Evolutionary conservation across 2,329 filamentous ascomycete species (phyloP), one percentile per base, ranked within the genome.

Genomic region (Alternaria atra): DNA sequence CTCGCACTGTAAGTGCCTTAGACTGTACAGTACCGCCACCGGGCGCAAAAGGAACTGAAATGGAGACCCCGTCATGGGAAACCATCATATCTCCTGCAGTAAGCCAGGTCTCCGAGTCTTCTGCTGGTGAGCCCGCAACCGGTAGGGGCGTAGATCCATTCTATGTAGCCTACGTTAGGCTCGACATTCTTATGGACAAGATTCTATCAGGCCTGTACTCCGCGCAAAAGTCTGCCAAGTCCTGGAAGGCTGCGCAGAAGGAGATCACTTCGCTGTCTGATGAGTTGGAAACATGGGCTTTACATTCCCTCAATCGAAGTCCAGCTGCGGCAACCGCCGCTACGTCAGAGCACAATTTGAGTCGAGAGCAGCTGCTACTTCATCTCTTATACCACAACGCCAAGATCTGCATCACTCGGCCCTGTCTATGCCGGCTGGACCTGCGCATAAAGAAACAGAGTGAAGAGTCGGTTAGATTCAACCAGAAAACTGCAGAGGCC

Each of bases 391-490:
- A 77, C 50, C 72, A 72, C 47, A 78, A 72, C 43, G 67, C 72
- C 2, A 74, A 70, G 35, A 74, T 80, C 2, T 71, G 80, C 20
- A 77, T 78, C 29, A 77, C 71, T 15, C 75, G 77, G 7, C 79
- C 79, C 8, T 79, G 77, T 52, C 62, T 81, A 1, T 81, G 78
- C 48, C 64, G 74, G 15, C 42, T 79, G 10, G 72, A 79, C n/a
- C 9, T 60, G 4, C 72, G 71, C 5, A 77, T 79, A 32, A 61
- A 68, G n/a, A 61, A 67, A 9, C 76, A 79, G 53, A 76, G 71
- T 4, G 58, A 67, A 32, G 40, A 60, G 6, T 79, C 76, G 5
- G 67, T 62, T 13, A 59, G 61, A 1, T 73, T 80, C 56, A 74
- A 80, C 42, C 52, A 60, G 9, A 66, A 68, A 6, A 71, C 63